Evolutionary conservation across 169 alveolate genomes (phyloP).

Genomic region (Plasmodium adleri): DNA sequence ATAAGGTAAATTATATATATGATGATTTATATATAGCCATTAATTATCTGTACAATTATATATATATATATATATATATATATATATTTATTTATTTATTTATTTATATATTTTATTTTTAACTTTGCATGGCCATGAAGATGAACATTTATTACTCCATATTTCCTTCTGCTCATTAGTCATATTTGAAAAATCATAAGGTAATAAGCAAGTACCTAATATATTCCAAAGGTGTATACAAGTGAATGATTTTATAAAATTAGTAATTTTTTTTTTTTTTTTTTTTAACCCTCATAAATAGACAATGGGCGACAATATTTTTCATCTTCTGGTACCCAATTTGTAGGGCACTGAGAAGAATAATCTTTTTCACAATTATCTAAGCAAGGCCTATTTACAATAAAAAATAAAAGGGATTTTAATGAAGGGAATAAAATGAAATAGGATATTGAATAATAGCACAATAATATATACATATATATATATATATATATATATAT

Average conservation of each 20-base stretch:
- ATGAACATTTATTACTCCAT: constrained; percentile 63
- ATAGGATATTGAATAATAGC: background rate
- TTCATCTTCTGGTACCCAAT: constrained; percentile 60
- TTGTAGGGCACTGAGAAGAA: constrained; percentile 65
- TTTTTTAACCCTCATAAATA: constrained; percentile 35
- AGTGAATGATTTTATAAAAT: background rate
- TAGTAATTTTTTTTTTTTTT: constrained; percentile 3
- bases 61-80: background rate
- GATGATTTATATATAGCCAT: background rate
- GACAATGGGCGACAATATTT: constrained; percentile 47
- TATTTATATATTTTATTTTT: background rate
- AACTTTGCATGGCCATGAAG: constrained; percentile 75
- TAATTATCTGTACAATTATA: background rate
- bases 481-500: background rate
- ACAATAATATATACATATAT: background rate
- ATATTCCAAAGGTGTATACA: too few species aligned
- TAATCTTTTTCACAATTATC: constrained; percentile 51
- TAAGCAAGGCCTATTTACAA: constrained; percentile 54
- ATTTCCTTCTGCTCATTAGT: constrained; percentile 60
- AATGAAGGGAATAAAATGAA: background rate
- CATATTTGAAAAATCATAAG: constrained; percentile 63
- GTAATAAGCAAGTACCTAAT: constrained; percentile 40
- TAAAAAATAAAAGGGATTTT: background rate
- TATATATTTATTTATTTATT: background rate
- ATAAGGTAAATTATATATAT: background rate